Evolutionary conservation across 2,329 filamentous ascomycete genomes (phyloP).

Genomic region (Colletotrichum tamarilloi): DNA sequence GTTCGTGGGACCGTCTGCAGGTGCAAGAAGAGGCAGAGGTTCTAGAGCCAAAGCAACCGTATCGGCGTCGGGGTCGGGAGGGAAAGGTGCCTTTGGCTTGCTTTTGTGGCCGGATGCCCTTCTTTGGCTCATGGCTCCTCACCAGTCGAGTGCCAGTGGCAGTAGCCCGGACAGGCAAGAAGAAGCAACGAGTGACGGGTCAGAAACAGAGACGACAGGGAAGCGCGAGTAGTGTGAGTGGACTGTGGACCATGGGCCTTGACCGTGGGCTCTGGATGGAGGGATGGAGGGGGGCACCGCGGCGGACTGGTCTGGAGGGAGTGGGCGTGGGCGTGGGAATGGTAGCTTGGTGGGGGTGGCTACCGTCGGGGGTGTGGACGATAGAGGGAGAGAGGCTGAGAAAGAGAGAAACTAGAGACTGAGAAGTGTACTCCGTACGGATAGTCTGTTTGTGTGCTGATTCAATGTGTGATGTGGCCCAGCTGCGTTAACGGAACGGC

Average conservation of each 20-base stretch:
- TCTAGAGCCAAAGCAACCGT: constrained; percentile 29
- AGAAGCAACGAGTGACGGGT: constrained; percentile 26
- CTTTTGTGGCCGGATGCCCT: constrained; percentile 33
- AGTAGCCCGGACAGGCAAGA: constrained; percentile 15
- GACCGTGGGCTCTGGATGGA: constrained; percentile 5
- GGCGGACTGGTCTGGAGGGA: neutral
- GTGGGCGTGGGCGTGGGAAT: neutral
- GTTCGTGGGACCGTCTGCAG: constrained; percentile 13
- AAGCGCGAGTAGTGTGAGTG: constrained; percentile 24
- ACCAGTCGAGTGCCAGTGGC: constrained; percentile 24
- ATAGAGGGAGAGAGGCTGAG: neutral
- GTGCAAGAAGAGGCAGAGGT: constrained; percentile 23
- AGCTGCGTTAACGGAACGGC: constrained; percentile 7
- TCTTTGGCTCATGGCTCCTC: constrained; percentile 31
- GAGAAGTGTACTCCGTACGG: neutral
- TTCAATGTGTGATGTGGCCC: constrained; percentile 9
- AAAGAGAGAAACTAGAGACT: neutral
- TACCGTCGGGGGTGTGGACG: neutral
- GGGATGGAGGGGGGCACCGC: neutral
- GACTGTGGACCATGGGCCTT: constrained; percentile 12
- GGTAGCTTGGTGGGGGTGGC: constrained; percentile 7
- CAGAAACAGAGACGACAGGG: constrained; percentile 30
- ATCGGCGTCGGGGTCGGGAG: constrained; percentile 28
- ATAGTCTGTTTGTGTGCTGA: neutral
- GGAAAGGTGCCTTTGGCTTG: constrained; percentile 24